Evolutionary conservation across 140 eudicot genomes (phyloP), one percentile per base, ranked within the genome.

Genomic region (Stevia rebaudiana): DNA sequence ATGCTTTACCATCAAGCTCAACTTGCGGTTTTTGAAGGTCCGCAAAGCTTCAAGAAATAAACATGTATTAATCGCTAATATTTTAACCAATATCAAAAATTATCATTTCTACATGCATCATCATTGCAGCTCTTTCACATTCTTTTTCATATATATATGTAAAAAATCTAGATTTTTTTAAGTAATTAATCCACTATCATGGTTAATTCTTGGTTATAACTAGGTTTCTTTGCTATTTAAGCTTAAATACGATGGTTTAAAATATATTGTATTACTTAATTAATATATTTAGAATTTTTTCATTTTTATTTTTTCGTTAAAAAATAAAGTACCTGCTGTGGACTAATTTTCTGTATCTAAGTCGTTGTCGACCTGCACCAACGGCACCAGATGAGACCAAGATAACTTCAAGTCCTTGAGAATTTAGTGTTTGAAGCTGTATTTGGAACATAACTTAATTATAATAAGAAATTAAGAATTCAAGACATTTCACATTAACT

Each of bases 361-460:
- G 95, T 51, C 98, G 79, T 60, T 92, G 98, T 55, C 96, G 81
- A 53, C 98, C 98, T 58, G 84, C 92, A 70, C 96, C 95, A 16
- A 92, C 98, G 55, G 98, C 98, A 63, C 98, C 98, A 66, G 98
- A 92, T 36, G 99, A 72, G 61, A 92, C 99, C 87, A 92, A 78
- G 79, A 92, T 88, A 70, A 92, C 95, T 81, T 92, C 99, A 42
- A 72, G 83, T 70, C 99, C 99, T 76, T 85, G 83, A 46, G 85
- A 35, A 50, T 85, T 92, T 44, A 92, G 79, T 61, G 80, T 87
- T 35, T 85, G 94, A 54, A 92, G 73, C 98, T 88, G 96, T 84
- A 83, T 44, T 24, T 8, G 15, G 15, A 49, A 73, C 16, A 33
- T 19, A 40, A 25, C 11, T 24, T 49, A 43, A 66, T 22, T n/a